Evolutionary conservation across 805 yeast genomes (phyloP), one percentile per base, ranked within the genome.

Genomic region (Ascoidea asiatica): DNA sequence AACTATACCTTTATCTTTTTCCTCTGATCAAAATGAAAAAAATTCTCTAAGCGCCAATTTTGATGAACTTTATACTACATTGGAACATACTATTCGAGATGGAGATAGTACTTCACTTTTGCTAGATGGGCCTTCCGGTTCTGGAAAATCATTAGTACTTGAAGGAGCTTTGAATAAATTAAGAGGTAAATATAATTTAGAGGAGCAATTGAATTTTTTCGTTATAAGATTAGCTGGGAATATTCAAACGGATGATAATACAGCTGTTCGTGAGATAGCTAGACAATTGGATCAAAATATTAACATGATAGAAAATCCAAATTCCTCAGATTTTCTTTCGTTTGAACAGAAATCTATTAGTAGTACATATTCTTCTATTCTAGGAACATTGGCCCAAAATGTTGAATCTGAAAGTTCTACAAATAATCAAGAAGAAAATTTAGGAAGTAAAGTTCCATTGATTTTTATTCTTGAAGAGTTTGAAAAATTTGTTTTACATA

Each of bases 201-300:
- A 45, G 1, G 50, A 52, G 2, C 55, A 57, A 4, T 66, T 75
- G 33, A 74, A 76, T 42, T 86, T 77, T 55, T 66, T 89, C 17
- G 66, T 73, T 0, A 73, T 92, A 8, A 59, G 70, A 19, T 63
- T 90, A 22, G 77, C 81, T 47, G 96, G 96, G 0, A 60, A 70
- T 13, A 69, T 79, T 3, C 95, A 86, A 56, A 56, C 70, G 4
- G 87, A 81, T 51, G 97, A 90, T 55, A 72, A 69, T 41, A 63
- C 73, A 42, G 97, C 97, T 0, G 73, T 92, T 13, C 71, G 89
- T 43, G 89, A 86, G 51, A 82, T 92, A 46, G 95, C 95, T 0
- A 67, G 81, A 39, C 97, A 89, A 59, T 62, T 90, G 38, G 95
- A 86, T 56, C 56, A 57, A 49, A 54, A 58, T 8, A 37, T 52